These are phyloP conservation scores for Chenopodium album DNA, from an alignment of 148 eudicot genomes.

Conservation along the genomic window DNA sequence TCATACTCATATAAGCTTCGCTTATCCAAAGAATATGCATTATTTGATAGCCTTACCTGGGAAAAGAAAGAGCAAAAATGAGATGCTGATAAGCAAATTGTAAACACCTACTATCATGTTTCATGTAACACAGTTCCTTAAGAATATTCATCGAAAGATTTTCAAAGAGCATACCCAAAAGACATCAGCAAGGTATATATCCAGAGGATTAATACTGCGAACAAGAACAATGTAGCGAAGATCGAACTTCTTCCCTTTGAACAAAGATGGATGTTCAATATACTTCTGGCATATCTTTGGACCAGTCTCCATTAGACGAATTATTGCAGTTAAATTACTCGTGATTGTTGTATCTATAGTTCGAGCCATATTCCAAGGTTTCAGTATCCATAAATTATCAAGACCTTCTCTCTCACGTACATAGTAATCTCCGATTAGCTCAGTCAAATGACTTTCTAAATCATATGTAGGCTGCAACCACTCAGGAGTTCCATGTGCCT, in stretches of 20 bases:
- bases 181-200: slow-evolving; percentile 68
- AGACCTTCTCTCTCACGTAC: slow-evolving; percentile 62
- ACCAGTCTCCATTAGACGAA: slow-evolving; percentile 98
- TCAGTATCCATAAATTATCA: slow-evolving; percentile 91
- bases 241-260: slow-evolving; percentile 87
- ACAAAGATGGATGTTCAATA: slow-evolving; percentile 86
- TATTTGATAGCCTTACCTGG: slow-evolving; percentile 93
- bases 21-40: slow-evolving; percentile 68
- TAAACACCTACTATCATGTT: background rate
- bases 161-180: slow-evolving; percentile 73
- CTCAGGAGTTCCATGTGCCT: slow-evolving; percentile 79
- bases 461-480: slow-evolving; percentile 97
- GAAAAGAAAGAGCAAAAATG: slow-evolving; percentile 11
- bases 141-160: background rate
- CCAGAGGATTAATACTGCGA: slow-evolving; percentile 89
- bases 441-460: slow-evolving; percentile 81
- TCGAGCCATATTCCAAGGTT: slow-evolving; percentile 99
- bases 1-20: slow-evolving; percentile 83
- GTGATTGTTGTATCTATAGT: slow-evolving; percentile 92
- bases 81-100: background rate
- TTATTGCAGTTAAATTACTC: slow-evolving; percentile 75
- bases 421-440: slow-evolving; percentile 76
- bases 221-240: slow-evolving; percentile 84
- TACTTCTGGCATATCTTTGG: slow-evolving; percentile 98
- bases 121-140: background rate